Base-by-base conservation (phyloP, 1,139 yeast genomes). In the Sugiyamaella sp. region DNA sequence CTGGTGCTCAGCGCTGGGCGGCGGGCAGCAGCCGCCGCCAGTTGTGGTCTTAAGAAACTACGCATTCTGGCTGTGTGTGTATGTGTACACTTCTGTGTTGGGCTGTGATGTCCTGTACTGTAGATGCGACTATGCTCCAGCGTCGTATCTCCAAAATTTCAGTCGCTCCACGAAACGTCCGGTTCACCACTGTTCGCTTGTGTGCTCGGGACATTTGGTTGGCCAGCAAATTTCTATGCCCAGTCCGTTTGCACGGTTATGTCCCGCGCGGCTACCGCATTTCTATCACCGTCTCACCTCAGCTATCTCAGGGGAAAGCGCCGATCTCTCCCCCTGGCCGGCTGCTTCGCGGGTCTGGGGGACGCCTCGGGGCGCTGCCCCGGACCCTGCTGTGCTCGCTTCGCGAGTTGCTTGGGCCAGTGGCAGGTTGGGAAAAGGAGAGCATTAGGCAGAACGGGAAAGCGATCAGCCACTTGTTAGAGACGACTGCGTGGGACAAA, bases 31-130 rank as follows among this genome's bases (percentile, higher is more conserved):
- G 22, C 2, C 19, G 22, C 2, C 19, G 35, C 38, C n/a, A 38
- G 2, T n/a, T 29, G 45, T 19, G 50, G 44, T 38, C 44, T 46
- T 14, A 46, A 20, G 39, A 46, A 29, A 10, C 50, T 46, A 3
- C 42, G 37, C 22, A 46, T 38, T 29, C n/a, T 29, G 35, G 8
- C 4, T 29, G n/a, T 29, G 8, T 29, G 14, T 29, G n/a, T n/a
- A n/a, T n/a, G n/a, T n/a, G n/a, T n/a, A n/a, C n/a, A n/a, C n/a
- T n/a, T n/a, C n/a, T n/a, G n/a, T n/a, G n/a, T n/a, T n/a, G n/a
- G n/a, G n/a, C n/a, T n/a, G n/a, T n/a, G n/a, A n/a, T 32, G 12
- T 45, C 20, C 20, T 33, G 2, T 14, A 14, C 20, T 20, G 32
- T 6, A 3, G 3, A 2, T 37, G 41, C n/a, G 37, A 12, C 5